These are phyloP conservation scores for Calonectria hawksworthii DNA, from an alignment of 2,329 filamentous ascomycete genomes.

Conservation along the genomic window DNA sequence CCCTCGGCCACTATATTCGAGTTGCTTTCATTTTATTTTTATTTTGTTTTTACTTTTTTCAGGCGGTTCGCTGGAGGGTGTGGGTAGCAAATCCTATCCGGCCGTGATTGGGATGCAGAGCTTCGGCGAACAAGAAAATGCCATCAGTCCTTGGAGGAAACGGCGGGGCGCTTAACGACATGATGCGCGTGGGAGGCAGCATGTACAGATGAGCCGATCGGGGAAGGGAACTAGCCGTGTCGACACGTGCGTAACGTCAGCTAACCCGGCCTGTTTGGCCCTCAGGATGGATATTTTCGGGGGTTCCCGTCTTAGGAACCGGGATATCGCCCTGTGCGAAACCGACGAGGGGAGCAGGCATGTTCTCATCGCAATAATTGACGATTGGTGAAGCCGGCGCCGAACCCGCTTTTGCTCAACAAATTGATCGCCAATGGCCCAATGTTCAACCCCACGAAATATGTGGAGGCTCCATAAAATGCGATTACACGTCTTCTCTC, in stretches of 20 bases:
- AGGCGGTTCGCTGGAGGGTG: not conserved
- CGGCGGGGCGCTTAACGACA: slow-evolving; percentile 33
- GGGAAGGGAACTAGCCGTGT: slow-evolving; percentile 22
- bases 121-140: not conserved
- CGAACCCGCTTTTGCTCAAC: not conserved
- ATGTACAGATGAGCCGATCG: slow-evolving; percentile 30
- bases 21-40: not conserved
- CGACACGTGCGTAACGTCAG: slow-evolving; percentile 41
- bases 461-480: slow-evolving; percentile 9
- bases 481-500: not conserved
- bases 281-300: slow-evolving; percentile 26
- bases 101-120: not conserved
- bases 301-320: slow-evolving; percentile 19
- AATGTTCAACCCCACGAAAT: not conserved
- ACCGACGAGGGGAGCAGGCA: not conserved
- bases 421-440: not conserved
- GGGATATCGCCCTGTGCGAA: not conserved
- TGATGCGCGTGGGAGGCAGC: slow-evolving; percentile 21
- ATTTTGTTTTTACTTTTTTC: not conserved
- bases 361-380: not conserved
- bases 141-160: not conserved
- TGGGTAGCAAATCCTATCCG: slow-evolving; percentile 3
- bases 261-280: slow-evolving; percentile 22
- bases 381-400: not conserved
- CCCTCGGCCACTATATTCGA: not conserved